These are phyloP conservation scores for Fusarium bulbicola DNA, from an alignment of 2,329 filamentous ascomycete species.

Conservation along the genomic window DNA sequence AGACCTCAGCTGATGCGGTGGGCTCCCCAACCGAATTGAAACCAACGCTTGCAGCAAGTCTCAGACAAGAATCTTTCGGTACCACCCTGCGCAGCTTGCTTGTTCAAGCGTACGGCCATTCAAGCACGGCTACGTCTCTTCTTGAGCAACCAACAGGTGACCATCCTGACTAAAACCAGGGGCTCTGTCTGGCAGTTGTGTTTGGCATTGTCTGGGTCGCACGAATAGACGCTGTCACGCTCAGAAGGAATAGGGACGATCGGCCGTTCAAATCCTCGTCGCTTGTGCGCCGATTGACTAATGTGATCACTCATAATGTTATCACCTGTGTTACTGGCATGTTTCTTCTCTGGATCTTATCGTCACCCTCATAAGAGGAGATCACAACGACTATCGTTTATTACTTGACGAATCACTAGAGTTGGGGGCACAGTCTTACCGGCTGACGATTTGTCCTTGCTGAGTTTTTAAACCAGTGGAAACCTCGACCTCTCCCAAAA, in stretches of 20 bases:
- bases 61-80: fast-evolving
- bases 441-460: too few species aligned
- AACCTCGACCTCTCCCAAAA: fast-evolving
- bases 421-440: fast-evolving
- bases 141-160: background rate
- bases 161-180: background rate
- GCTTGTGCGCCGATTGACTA: fast-evolving
- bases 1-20: background rate
- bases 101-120: fast-evolving
- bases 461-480: too few species aligned
- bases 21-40: fast-evolving
- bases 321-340: fast-evolving
- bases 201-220: background rate
- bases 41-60: background rate
- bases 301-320: background rate
- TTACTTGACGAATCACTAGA: background rate
- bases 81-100: background rate
- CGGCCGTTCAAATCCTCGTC: fast-evolving
- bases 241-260: background rate
- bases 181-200: background rate
- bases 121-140: fast-evolving
- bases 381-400: background rate
- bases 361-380: fast-evolving
- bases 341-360: background rate
- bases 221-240: background rate